Evolutionary conservation across 805 yeast genomes (phyloP).

Genomic region (Zygoascus biomembranicola): DNA sequence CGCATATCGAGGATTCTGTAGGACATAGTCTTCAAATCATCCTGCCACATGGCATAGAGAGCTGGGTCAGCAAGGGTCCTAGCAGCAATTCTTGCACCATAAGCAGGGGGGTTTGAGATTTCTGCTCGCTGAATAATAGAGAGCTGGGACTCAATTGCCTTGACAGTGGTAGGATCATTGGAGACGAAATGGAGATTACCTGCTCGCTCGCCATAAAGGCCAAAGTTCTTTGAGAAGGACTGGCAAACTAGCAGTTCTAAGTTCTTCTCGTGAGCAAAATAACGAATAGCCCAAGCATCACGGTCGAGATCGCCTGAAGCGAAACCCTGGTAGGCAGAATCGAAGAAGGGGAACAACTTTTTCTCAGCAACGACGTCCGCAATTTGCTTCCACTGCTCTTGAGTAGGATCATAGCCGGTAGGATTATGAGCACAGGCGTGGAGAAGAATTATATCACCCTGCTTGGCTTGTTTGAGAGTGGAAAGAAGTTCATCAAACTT

Average conservation of each 20-base stretch:
- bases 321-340: conserved; percentile 95
- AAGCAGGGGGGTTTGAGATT: conserved; percentile 89
- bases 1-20: conserved; percentile 78
- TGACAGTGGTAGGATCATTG: conserved; percentile 34
- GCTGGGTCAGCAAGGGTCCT: conserved; percentile 59
- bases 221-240: conserved; percentile 93
- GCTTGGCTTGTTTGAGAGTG: conserved; percentile 53
- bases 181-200: conserved; percentile 80
- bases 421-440: conserved; percentile 99
- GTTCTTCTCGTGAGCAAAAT: conserved; percentile 36
- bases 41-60: conserved; percentile 70
- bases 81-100: conserved; percentile 88
- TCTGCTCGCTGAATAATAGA: conserved; percentile 71
- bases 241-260: conserved; percentile 75
- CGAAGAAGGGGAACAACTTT: conserved; percentile 76
- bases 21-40: conserved; percentile 81
- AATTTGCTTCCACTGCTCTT: conserved; percentile 70
- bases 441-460: conserved; percentile 70
- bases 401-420: conserved; percentile 89
- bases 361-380: conserved; percentile 50
- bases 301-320: conserved; percentile 78
- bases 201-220: conserved; percentile 95
- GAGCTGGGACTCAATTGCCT: conserved; percentile 67
- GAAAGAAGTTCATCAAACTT: conserved; percentile 60
- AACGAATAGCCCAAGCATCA: conserved; percentile 77